Percentiles rank a stretch among this genome's conserved stretches.
Conservation (phyloP, 768 basidiomycete species). For the Mycena maculata region DNA sequence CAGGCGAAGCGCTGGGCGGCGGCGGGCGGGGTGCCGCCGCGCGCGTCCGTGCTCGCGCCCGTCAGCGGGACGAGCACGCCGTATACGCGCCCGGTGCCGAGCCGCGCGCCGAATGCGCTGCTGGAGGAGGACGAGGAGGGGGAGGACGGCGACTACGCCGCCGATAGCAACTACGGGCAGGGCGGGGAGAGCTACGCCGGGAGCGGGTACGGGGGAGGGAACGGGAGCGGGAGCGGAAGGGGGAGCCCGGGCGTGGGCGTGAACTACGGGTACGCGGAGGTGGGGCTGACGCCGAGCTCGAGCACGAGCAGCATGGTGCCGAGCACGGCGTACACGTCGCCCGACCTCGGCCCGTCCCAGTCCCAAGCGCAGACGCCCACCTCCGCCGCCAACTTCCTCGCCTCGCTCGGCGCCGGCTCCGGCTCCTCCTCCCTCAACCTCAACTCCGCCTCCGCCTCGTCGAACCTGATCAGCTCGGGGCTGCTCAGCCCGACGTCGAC, state of each 20-base stretch:
- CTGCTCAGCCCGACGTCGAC: slow-evolving; percentile 15
- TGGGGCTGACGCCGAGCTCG: slow-evolving; percentile 56
- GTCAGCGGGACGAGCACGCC: slow-evolving; percentile 76
- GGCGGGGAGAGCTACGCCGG: slow-evolving; percentile 32
- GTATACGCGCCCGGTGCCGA: slow-evolving; percentile 63
- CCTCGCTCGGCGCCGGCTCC: too few species aligned
- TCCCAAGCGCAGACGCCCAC: too few species aligned
- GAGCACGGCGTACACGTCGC: slow-evolving; percentile 68
- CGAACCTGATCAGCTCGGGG: slow-evolving; percentile 9
- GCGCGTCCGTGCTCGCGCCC: slow-evolving; percentile 68
- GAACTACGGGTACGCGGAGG: slow-evolving; percentile 44
- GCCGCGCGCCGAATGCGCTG: slow-evolving; percentile 63
- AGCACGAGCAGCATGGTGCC: slow-evolving; percentile 52
- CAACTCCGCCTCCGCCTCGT: too few species aligned
- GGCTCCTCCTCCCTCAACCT: too few species aligned
- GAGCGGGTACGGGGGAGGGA: slow-evolving; percentile 22
- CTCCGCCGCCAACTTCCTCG: too few species aligned
- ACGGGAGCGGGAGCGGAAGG: slow-evolving; percentile 37
- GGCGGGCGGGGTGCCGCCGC: slow-evolving; percentile 65
- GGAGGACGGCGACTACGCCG: slow-evolving; percentile 62
- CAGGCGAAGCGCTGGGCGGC: slow-evolving; percentile 81
- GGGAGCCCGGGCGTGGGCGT: slow-evolving; percentile 44
- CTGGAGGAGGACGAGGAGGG: slow-evolving; percentile 86
- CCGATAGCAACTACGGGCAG: too few species aligned
- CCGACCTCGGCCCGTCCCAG: slow-evolving; percentile 54